phyloP scores from a whole-genome alignment of 2,329 filamentous ascomycete genomes.

The Ophiosphaerella korrae region DNA sequence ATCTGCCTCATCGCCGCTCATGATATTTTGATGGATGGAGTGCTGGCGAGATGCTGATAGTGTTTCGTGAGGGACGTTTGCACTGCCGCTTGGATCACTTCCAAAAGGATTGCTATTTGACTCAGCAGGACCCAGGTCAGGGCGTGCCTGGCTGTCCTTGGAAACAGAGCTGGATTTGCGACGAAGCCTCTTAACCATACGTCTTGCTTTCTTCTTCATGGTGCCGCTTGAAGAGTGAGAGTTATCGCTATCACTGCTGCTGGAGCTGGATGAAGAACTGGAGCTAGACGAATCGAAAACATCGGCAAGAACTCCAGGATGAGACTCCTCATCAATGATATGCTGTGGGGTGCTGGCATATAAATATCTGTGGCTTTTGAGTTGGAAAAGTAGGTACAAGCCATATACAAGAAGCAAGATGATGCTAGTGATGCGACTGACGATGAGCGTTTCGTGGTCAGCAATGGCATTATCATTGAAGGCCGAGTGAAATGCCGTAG shows the following conservation, averaged over 20 bases:
- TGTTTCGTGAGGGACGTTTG: constrained; percentile 22
- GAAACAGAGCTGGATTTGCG: constrained; percentile 80
- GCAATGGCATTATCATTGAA: constrained; percentile 69
- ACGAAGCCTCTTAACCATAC: constrained; percentile 73
- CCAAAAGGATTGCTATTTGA: constrained; percentile 47
- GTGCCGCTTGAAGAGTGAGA: constrained; percentile 70
- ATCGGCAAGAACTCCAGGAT: constrained; percentile 80
- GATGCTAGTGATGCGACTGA: constrained; percentile 88
- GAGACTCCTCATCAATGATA: constrained; percentile 88
- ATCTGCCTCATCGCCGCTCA: constrained; percentile 61
- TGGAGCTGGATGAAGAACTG: constrained; percentile 53
- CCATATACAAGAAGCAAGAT: constrained; percentile 82
- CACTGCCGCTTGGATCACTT: constrained; percentile 29
- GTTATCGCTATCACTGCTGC: constrained; percentile 66
- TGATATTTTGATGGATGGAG: constrained; percentile 48
- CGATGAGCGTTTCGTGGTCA: constrained; percentile 74
- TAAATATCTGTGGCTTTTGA: constrained; percentile 90
- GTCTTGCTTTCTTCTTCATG: constrained; percentile 74
- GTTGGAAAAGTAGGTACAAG: constrained; percentile 85
- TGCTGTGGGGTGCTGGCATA: constrained; percentile 91
- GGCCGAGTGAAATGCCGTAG: constrained; percentile 91
- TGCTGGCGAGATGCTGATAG: constrained; percentile 37
- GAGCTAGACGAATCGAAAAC: constrained; percentile 75
- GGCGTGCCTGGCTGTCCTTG: constrained; percentile 60
- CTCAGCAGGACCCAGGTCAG: constrained; percentile 52